Evolutionary conservation across 2,329 filamentous ascomycete species (phyloP), one percentile per base, ranked within the genome.

Genomic region (Beauveria varroae): DNA sequence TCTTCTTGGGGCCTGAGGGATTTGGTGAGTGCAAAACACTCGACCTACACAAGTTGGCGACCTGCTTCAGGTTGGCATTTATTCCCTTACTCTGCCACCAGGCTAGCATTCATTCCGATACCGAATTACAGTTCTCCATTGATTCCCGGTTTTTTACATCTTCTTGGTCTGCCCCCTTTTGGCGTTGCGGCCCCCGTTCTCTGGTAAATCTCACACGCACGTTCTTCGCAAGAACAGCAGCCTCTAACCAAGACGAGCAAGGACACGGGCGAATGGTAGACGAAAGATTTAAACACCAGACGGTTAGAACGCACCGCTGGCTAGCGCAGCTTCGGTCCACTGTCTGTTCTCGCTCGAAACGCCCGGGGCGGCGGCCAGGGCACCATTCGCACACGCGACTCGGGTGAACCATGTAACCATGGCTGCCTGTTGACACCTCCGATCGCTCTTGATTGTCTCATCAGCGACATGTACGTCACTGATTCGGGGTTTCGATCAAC

Each of bases 61-160:
- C 10, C 20, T 40, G 44, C 44, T 60, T 53, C 57, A 53, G 24
- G 47, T 59, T 52, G 46, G 14, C n/a, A 7, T 52, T 58, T 34
- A 37, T 34, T 34, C 4, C 1, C 43, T 52, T 52, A 6, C 57
- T 37, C 24, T 34, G 10, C 22, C 37, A 26, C 20, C 37, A 44
- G 46, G 20, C 57, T 60, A 60, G 57, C 57, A 53, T 54, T 20
- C 20, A 60, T 60, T 60, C 40, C 47, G 41, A 53, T 60, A 60
- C 57, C 57, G 57, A 60, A 41, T 7, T 9, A 5, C 22, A 18
- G 14, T 4, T 20, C n/a, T 10, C 1, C 14, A 6, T 10, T 37
- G 14, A 18, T 5, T 37, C 20, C 46, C 37, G 20, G 3, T 51
- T 52, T 59, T 44, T 34, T 10, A 9, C 18, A 10, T 24, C 6